These are phyloP conservation scores for Citrus mangshanensis DNA, from an alignment of 345 rosid genomes.

Conservation along the genomic window DNA sequence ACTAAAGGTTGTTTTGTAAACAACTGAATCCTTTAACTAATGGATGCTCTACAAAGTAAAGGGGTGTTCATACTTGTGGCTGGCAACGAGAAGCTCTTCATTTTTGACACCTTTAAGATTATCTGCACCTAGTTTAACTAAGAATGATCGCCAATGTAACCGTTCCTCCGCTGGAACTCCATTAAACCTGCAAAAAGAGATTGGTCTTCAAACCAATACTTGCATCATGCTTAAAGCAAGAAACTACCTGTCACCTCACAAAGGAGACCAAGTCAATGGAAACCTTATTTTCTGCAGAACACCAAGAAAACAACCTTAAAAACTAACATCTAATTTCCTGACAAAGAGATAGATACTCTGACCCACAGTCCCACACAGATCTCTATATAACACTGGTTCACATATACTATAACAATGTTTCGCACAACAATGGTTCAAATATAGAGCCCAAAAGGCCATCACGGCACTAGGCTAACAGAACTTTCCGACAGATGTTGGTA, in stretches of 20 bases:
- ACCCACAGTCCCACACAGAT: neutral
- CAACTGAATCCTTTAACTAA: neutral
- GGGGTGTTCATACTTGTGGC: conserved; percentile 63
- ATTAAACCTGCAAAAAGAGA: conserved; percentile 57
- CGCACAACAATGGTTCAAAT: neutral
- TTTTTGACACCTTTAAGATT: conserved; percentile 87
- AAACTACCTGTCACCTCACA: neutral
- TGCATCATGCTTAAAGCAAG: neutral
- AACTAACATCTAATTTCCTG: neutral
- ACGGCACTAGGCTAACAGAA: neutral
- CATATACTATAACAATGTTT: neutral
- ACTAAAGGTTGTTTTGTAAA: neutral
- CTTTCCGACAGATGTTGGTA: neutral
- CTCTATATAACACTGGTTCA: neutral
- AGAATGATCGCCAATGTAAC: conserved; percentile 86
- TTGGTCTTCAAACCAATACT: neutral
- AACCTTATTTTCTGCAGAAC: neutral
- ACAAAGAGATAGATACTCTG: neutral
- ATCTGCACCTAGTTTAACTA: conserved; percentile 88
- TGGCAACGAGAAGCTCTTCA: conserved; percentile 95
- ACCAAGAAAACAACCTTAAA: neutral
- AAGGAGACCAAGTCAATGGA: neutral
- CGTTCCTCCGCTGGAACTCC: conserved; percentile 98
- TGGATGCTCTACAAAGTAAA: conserved; percentile 9
- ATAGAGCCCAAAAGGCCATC: neutral